Percentiles rank a stretch among this genome's conserved stretches.
phyloP scores from a whole-genome alignment of 352 stramenopile species.

The Elongisporangium prolatum region DNA sequence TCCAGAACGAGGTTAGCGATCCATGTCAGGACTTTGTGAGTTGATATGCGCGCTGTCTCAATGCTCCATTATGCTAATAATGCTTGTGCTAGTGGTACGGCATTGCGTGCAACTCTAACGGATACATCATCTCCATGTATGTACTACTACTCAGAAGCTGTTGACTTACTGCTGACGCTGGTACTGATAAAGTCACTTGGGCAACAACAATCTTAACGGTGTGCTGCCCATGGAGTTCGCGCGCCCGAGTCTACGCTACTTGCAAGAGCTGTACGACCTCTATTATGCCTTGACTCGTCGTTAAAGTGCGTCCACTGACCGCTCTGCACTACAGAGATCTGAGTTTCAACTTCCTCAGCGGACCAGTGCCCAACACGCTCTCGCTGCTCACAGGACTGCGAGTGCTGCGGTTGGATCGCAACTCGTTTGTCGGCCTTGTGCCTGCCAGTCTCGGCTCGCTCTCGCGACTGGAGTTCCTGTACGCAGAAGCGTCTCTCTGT shows the following conservation, averaged over 20 bases:
- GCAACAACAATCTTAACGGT: slow-evolving; percentile 61
- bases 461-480: slow-evolving; percentile 52
- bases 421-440: slow-evolving; percentile 40
- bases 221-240: slow-evolving; percentile 49
- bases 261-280: slow-evolving; percentile 50
- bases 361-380: slow-evolving; percentile 37
- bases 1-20: slow-evolving; percentile 63
- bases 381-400: slow-evolving; percentile 28
- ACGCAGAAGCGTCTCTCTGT: slow-evolving; percentile 6
- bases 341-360: slow-evolving; percentile 65
- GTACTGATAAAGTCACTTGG: slow-evolving; percentile 24
- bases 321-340: slow-evolving; percentile 31
- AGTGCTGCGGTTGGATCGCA: slow-evolving; percentile 51
- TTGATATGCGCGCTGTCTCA: neutral
- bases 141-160: too few species aligned
- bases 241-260: slow-evolving; percentile 31
- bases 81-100: slow-evolving; percentile 44
- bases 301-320: neutral
- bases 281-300: neutral
- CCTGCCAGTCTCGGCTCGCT: slow-evolving; percentile 37
- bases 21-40: slow-evolving; percentile 46
- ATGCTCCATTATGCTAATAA: neutral
- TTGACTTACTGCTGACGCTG: too few species aligned
- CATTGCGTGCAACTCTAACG: slow-evolving; percentile 45
- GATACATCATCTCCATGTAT: slow-evolving; percentile 53